These are phyloP conservation scores for Phyllosticta citrichinensis DNA, from an alignment of 2,329 filamentous ascomycete species.

Conservation along the genomic window DNA sequence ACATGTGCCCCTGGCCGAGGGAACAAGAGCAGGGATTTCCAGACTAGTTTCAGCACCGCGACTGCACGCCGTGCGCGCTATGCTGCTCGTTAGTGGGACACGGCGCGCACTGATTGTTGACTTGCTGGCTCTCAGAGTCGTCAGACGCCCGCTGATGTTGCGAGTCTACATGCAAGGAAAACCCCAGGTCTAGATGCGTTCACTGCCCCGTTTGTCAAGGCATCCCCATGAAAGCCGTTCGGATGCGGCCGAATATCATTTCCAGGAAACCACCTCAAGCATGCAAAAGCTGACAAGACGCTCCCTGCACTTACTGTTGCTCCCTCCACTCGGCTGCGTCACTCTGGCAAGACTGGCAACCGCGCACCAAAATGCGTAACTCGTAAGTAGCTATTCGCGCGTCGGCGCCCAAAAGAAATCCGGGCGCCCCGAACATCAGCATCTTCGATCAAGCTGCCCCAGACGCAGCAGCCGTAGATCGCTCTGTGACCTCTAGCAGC, in stretches of 20 bases:
- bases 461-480: not conserved
- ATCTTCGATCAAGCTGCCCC: not conserved
- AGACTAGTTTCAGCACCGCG: not conserved
- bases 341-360: not conserved
- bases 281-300: not conserved
- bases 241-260: not conserved
- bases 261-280: not conserved
- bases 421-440: not conserved
- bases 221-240: not conserved
- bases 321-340: not conserved
- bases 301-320: not conserved
- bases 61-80: not conserved
- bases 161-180: not conserved
- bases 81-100: not conserved
- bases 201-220: not conserved
- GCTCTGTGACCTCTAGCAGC: not conserved
- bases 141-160: not conserved
- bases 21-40: not conserved
- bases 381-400: not conserved
- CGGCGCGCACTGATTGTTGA: not conserved
- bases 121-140: not conserved
- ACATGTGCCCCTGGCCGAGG: not conserved
- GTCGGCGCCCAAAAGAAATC: not conserved
- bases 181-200: not conserved
- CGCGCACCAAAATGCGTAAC: not conserved